Base-by-base conservation (phyloP, 108 stramenopile species). In the Tribonema minus region DNA sequence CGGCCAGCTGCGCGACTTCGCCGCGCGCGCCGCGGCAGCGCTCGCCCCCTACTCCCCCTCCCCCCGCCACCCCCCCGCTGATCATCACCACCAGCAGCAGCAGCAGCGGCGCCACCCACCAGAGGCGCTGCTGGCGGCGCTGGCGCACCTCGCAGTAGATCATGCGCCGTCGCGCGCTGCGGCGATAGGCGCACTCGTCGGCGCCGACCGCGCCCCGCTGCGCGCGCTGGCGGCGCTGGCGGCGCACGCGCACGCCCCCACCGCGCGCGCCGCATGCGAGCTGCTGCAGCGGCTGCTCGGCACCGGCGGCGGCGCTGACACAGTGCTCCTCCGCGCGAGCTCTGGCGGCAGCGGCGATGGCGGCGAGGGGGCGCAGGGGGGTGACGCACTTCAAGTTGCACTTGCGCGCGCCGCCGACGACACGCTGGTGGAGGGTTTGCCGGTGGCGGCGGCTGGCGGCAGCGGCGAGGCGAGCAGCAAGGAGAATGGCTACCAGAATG, bases 71-170 rank as follows among this genome's bases (percentile, higher is more conserved):
- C 25, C 62, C 1, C 31, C 27, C 30, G 61, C 29, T 2, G 3
- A 25, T 6, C 23, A 34, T 20, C 67, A 40, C 12, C 40, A 20
- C 15, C 32, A 38, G 66, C 15, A 64, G 27, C 36, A 40, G 59
- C 20, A 15, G 67, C 36, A 36, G 58, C 54, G 76, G 28, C 29
- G 9, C 28, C 12, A 64, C 28, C 63, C 67, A 3, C 68, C 61
- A 29, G 77, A 79, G 61, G 64, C 77, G 59, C 40, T 79, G 7
- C 77, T 79, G 15, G 33, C 39, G 3, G 58, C 77, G 1, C 58
- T 79, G 38, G 20, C 46, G 20, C 15, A 9, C 9, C 9, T 54
- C 9, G 46, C 46, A 15, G 20, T 20, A 15, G 46, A 54, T 54
- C 46, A 54, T 54, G 15, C 46, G 9, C 46, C 46, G 15, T 54